Conservation (phyloP, 2,329 filamentous ascomycete species). For the Sporothrix schenckii region DNA sequence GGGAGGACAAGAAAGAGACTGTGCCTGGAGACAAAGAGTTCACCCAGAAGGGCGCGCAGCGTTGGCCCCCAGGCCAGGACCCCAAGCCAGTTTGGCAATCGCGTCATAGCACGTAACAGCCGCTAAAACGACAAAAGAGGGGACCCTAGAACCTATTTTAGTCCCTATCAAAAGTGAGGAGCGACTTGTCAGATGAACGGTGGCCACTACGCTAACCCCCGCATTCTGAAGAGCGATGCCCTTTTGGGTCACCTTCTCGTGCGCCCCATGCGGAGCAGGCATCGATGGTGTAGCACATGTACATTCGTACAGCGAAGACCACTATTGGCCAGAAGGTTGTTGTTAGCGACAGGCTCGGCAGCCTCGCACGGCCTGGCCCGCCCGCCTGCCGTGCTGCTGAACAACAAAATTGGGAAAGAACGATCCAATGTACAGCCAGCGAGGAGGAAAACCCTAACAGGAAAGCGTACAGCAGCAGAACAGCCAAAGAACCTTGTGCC, state of each 20-base stretch:
- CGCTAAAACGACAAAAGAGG: neutral
- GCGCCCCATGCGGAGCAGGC: neutral
- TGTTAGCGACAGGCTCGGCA: neutral
- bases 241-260: neutral
- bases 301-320: too few relatives aligned
- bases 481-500: too few relatives aligned
- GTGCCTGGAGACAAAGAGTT: neutral
- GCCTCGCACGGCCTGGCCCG: constrained; percentile 1
- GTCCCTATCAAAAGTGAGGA: neutral
- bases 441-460: too few relatives aligned
- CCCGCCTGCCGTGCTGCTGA: neutral
- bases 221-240: neutral
- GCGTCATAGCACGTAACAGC: constrained; percentile 20
- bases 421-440: neutral
- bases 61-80: neutral
- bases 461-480: too few relatives aligned
- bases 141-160: neutral
- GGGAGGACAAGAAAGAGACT: neutral
- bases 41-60: neutral
- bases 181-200: neutral
- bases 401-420: neutral
- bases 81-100: neutral
- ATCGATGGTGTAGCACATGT: neutral
- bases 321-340: too few relatives aligned
- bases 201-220: neutral